These are phyloP conservation scores for Saccharum hybrid DNA, from an alignment of 202 grass and related monocot genomes.

Conservation along the genomic window DNA sequence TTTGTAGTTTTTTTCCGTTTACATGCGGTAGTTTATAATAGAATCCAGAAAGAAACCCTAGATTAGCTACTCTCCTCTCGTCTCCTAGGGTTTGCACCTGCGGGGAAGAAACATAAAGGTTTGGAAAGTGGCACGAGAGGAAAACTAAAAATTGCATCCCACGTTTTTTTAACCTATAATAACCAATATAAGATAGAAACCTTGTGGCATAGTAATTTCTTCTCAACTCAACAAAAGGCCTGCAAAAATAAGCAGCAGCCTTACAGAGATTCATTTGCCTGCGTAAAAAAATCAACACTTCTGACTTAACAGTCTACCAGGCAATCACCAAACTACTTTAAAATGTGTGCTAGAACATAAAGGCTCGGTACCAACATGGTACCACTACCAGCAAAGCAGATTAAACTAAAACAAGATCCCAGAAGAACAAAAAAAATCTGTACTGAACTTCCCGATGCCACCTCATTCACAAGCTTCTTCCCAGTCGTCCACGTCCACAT, in stretches of 20 bases:
- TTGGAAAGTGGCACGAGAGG: neutral
- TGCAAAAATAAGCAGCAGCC: conserved; percentile 36
- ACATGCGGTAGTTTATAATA: neutral
- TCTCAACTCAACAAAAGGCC: conserved; percentile 5
- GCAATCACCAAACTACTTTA: conserved; percentile 22
- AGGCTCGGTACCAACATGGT: neutral
- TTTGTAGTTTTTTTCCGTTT: neutral
- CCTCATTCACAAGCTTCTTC: conserved; percentile 82
- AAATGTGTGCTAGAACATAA: conserved; percentile 1
- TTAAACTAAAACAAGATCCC: conserved; percentile 3
- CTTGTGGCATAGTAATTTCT: neutral
- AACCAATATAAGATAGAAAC: neutral
- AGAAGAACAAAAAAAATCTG: conserved; percentile 28
- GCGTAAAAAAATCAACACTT: conserved; percentile 2
- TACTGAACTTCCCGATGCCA: neutral
- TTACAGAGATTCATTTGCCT: neutral
- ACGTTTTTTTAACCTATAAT: neutral
- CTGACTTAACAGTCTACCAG: neutral
- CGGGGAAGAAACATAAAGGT: neutral
- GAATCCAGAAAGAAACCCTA: conserved; percentile 1
- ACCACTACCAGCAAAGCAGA: conserved; percentile 30
- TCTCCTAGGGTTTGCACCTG: neutral
- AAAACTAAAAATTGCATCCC: neutral
- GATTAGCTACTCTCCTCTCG: neutral
- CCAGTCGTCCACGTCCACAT: conserved; percentile 76